A percentile compares a stretch with the other conserved stretches of the same genome.
These are phyloP conservation scores for Coprinopsis strossmayeri DNA, from an alignment of 768 basidiomycete species.

Conservation along the genomic window DNA sequence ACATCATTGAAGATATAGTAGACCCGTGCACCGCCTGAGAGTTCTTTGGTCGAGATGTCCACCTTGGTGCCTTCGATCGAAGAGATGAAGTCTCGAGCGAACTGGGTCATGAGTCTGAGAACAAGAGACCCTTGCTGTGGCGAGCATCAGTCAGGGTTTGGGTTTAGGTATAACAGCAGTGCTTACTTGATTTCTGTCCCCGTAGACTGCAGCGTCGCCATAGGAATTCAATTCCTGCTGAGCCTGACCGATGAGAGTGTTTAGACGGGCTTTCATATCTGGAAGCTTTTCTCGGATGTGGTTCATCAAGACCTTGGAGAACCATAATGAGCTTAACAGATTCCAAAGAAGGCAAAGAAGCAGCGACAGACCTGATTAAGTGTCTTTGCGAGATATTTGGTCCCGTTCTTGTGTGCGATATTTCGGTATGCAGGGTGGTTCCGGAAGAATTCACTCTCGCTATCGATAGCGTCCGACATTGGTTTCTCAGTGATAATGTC, in stretches of 20 bases:
- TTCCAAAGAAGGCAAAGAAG: neutral
- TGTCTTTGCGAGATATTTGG: constrained; percentile 87
- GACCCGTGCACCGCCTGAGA: constrained; percentile 95
- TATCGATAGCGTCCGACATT: constrained; percentile 77
- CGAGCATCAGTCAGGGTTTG: constrained; percentile 8
- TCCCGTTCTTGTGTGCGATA: constrained; percentile 97
- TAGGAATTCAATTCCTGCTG: constrained; percentile 97
- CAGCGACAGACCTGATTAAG: constrained; percentile 72
- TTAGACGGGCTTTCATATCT: constrained; percentile 98
- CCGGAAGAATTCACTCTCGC: constrained; percentile 88
- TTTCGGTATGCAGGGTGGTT: constrained; percentile 89
- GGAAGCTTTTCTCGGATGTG: constrained; percentile 98
- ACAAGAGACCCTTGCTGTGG: constrained; percentile 78
- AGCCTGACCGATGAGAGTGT: constrained; percentile 97
- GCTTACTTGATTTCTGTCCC: constrained; percentile 84
- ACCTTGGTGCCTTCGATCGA: constrained; percentile 97
- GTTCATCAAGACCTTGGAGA: constrained; percentile 78
- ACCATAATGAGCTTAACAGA: neutral
- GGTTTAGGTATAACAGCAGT: constrained; percentile 14
- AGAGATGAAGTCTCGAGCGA: constrained; percentile 93
- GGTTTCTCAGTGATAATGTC: constrained; percentile 88
- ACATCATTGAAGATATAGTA: constrained; percentile 99
- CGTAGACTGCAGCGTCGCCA: constrained; percentile 87
- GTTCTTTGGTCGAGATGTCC: constrained; percentile 95
- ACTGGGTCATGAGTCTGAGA: constrained; percentile 96